Evolutionary conservation across 768 basidiomycete genomes (phyloP), one percentile per base, ranked within the genome.

Genomic region (Auriculariales sp.): DNA sequence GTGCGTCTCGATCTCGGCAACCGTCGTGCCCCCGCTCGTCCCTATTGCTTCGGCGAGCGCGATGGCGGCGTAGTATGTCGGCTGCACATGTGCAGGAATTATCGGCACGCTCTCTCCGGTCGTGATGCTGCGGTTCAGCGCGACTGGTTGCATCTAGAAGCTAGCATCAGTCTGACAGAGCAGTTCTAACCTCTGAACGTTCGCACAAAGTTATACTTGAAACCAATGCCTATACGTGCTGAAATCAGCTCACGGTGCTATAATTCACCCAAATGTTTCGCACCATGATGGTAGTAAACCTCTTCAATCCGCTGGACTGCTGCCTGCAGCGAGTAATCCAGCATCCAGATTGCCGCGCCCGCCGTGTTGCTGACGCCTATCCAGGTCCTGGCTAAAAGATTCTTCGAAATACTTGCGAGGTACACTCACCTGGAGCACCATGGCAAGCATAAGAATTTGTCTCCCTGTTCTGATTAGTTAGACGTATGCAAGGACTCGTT

Each of bases 261-360:
- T n/a, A n/a, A n/a, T n/a, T n/a, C n/a, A n/a, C n/a, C n/a, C n/a
- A n/a, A 36, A 15, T n/a, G 35, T 22, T 36, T 22, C n/a, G 35
- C 22, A 36, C 35, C 39, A 11, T 44, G 14, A 15, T 44, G 39
- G 67, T 80, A 81, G 63, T 72, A 77, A 14, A 44, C 19, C 22
- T 44, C 14, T 1, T 44, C 39, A 9, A 44, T 44, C 6, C 75
- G 76, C 9, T 78, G 60, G 53, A 73, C 72, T 2, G 74, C 62
- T 58, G 78, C 77, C 56, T 71, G 79, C 3, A 85, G 63, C 2
- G 71, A 66, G 59, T 83, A 81, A 59, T 84, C 81, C 52, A 82
- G 62, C 10, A 71, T 67, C 81, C 81, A 84, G 17, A 84, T 61
- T 15, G 78, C 76, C 0, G 80, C 79, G 12, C 81, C 83, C n/a